Percentiles rank a stretch among this genome's conserved stretches.
Conservation (phyloP, 2,329 filamentous ascomycete genomes). For the Ophiostoma ulmi region DNA sequence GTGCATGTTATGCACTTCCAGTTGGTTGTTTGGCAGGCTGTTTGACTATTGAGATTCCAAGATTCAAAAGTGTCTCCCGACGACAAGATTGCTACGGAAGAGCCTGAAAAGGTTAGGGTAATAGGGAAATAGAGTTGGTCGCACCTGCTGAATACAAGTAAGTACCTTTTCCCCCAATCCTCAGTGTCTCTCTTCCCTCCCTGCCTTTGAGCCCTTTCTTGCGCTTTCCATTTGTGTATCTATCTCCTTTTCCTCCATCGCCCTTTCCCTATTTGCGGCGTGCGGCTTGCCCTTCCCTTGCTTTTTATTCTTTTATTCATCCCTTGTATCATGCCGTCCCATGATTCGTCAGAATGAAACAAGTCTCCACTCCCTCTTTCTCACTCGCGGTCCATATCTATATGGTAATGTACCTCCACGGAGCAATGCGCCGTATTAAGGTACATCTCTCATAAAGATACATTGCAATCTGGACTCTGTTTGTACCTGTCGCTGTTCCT, state of each 20-base stretch:
- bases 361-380: background rate
- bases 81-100: background rate
- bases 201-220: background rate
- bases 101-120: background rate
- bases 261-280: background rate
- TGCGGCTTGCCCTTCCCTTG: background rate
- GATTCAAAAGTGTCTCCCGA: no score
- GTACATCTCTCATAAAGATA: background rate
- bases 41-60: no score
- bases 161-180: background rate
- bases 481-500: background rate
- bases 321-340: background rate
- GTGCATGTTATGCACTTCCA: background rate
- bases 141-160: constrained; percentile 6
- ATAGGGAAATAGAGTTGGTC: background rate
- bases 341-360: constrained; percentile 1
- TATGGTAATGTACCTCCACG: constrained; percentile 1
- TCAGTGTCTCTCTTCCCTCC: constrained; percentile 10
- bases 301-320: background rate
- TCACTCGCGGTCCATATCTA: background rate
- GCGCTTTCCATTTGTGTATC: background rate
- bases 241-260: background rate
- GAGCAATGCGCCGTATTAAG: background rate
- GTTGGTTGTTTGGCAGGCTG: background rate
- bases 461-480: background rate